Base-by-base conservation (phyloP, 108 stramenopile species). In the Stephanodiscus minutulus region DNA sequence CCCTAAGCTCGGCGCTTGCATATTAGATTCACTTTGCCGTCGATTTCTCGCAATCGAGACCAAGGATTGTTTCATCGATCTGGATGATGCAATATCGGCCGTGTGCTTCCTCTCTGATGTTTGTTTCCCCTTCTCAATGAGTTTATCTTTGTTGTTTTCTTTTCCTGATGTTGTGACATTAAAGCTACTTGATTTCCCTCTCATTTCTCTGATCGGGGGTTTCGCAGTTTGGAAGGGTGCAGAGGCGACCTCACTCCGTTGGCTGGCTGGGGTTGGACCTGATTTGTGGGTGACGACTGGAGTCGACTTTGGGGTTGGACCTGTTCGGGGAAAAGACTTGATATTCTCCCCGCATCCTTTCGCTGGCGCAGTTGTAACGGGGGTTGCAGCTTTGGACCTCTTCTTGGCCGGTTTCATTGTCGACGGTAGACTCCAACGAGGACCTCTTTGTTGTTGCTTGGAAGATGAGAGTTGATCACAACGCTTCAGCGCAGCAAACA, bases 401-500 rank as follows among this genome's bases (percentile, higher is more conserved):
- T 76, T 76, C 37, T 21, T 76, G 17, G 74, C 74, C 13, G 66
- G 66, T 50, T 76, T 76, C 31, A 63, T 55, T 8, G 28, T 47
- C 9, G 67, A 68, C 31, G 66, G 66, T 47, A 60, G 59, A 53
- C 58, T 67, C 60, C 35, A 54, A 10, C n/a, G 66, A 53, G 64
- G 73, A 43, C 25, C 18, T 20, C 35, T 56, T 28, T 65, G 3
- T 29, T 25, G 21, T 5, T 12, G 44, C 39, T 22, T 28, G 18
- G 59, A 35, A 3, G 66, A 5, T 20, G 66, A 54, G 25, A 41
- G 36, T 28, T 55, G 68, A 57, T 57, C 27, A 29, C 52, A 54
- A 24, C n/a, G 35, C 55, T 68, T 68, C 27, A 39, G 15, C 5
- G 58, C 25, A 20, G 25, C 56, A 21, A 50, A 31, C 12, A 24